Evolutionary conservation across 176 grass and related monocot genomes (phyloP).

Genomic region (Thalia dealbata): DNA sequence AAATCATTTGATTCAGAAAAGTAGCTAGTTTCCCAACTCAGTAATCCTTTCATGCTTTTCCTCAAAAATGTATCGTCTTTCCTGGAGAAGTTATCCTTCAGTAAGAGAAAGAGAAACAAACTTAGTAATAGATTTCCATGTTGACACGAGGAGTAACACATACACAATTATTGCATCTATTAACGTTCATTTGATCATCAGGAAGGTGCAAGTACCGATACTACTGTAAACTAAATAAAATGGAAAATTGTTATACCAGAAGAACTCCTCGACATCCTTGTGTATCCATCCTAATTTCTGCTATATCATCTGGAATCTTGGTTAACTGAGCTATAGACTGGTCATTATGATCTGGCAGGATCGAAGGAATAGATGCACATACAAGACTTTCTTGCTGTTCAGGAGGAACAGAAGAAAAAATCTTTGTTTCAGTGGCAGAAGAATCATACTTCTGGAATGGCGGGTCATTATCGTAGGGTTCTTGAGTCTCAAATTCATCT

Average conservation of each 20-base stretch:
- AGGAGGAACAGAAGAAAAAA: background rate
- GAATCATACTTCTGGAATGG: background rate
- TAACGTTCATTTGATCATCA: background rate
- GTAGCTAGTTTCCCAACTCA: conserved; percentile 61
- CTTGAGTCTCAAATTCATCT: conserved; percentile 17
- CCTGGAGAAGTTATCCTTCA: conserved; percentile 27
- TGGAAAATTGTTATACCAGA: background rate
- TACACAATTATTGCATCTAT: background rate
- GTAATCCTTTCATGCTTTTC: conserved; percentile 43
- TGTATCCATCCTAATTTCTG: background rate
- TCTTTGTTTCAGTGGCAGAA: background rate
- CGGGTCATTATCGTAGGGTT: conserved; percentile 25
- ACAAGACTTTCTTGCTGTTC: background rate
- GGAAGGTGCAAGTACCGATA: background rate
- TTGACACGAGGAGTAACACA: background rate
- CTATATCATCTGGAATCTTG: background rate
- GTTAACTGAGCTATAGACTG: background rate
- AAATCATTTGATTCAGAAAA: conserved; percentile 75
- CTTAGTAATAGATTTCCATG: background rate
- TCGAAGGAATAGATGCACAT: background rate
- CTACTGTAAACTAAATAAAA: background rate
- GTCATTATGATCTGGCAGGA: background rate
- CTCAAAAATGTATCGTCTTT: conserved; percentile 26
- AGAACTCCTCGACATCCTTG: background rate
- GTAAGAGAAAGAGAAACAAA: conserved; percentile 20